Base-by-base conservation (phyloP, 2,329 filamentous ascomycete genomes). In the Trichoderma sp. region DNA sequence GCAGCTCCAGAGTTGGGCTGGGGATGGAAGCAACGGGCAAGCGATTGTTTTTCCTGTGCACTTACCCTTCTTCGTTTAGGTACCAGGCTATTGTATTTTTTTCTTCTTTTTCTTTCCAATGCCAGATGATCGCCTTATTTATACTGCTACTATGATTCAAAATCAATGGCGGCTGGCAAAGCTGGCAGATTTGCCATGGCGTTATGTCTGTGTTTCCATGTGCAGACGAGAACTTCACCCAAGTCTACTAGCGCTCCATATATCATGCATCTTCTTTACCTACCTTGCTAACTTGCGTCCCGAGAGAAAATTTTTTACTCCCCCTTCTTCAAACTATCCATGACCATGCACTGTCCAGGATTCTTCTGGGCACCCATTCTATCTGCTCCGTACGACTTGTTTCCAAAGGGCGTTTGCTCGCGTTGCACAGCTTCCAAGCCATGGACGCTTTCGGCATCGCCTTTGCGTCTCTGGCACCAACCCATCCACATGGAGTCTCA, bases 401-500 rank as follows among this genome's bases (percentile, higher is more conserved):
- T 32, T 46, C 37, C 24, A 18, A 56, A 56, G 51, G 59, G 61
- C 51, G 61, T 43, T 49, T 51, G 60, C 60, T 43, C 49, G 49
- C 61, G 61, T 56, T 65, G 43, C 51, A 56, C 61, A 30, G 26
- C 51, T 65, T 49, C 61, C 51, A 65, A n/a, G 34, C 34, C 52
- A 43, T 65, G 49, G 51, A 56, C 61, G 18, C 2, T 55, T 65
- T 56, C 61, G 61, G 61, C 51, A 65, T 65, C 49, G 61, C 61
- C 61, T 64, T 56, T 28, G 4, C 18, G 13, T 37, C 51, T 56
- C 34, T 65, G 26, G 34, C 30, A 30, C 30, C 28, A 30, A n/a
- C n/a, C 28, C 24, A 34, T 32, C 32, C 54, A 43, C 26, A 32
- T 28, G 34, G 32, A 54, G 37, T 64, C 32, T 49, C 49, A 37